Percentiles rank a stretch among this genome's conserved stretches.
These are phyloP conservation scores for Geum urbanum DNA, from an alignment of 306 rosid genomes.

Conservation along the genomic window DNA sequence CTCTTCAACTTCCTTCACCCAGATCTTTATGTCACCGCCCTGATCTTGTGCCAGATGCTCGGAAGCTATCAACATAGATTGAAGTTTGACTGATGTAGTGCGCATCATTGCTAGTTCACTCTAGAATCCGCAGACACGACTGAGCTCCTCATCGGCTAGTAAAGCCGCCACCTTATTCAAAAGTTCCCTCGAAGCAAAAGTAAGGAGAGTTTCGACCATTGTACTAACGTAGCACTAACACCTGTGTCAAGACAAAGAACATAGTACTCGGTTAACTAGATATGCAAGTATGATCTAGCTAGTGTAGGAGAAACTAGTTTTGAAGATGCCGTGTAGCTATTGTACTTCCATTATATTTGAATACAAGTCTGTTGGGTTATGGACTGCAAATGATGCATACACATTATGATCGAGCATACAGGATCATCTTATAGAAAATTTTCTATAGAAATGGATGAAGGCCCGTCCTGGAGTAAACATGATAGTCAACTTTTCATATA, in stretches of 20 bases:
- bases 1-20: background rate
- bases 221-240: background rate
- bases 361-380: background rate
- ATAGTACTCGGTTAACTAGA: background rate
- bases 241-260: background rate
- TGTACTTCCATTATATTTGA: background rate
- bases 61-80: background rate
- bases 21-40: background rate
- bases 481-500: too few species aligned
- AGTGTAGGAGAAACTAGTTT: background rate
- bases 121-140: background rate
- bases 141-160: background rate
- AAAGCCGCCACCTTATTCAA: background rate
- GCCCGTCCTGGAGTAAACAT: too few species aligned
- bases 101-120: background rate
- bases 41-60: background rate
- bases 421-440: too few species aligned
- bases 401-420: background rate
- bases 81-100: background rate
- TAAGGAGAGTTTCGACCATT: background rate
- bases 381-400: background rate
- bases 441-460: too few species aligned
- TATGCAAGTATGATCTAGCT: background rate
- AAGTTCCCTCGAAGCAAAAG: background rate
- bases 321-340: background rate